Evolutionary conservation across 495 filamentous ascomycete genomes (phyloP).

Genomic region (Parmelia sp.): DNA sequence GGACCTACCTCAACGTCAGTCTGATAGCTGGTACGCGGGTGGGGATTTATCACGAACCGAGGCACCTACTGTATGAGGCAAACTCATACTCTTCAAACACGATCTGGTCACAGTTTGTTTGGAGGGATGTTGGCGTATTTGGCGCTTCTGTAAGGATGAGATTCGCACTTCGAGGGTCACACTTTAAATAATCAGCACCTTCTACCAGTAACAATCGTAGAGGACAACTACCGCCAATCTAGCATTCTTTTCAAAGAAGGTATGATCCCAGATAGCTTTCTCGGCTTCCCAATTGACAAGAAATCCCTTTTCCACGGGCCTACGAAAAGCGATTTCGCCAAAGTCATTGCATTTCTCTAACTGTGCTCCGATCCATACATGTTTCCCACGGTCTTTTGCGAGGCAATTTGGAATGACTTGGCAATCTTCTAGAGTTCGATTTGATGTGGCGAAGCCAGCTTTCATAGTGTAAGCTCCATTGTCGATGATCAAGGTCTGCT

Average conservation of each 20-base stretch:
- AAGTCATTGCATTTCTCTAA: conserved; percentile 79
- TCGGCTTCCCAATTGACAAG: conserved; percentile 95
- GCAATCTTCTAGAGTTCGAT: conserved; percentile 46
- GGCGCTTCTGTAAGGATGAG: conserved; percentile 84
- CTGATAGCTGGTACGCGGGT: neutral
- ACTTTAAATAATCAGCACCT: conserved; percentile 33
- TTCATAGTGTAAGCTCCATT: conserved; percentile 94
- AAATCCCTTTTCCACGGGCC: conserved; percentile 92
- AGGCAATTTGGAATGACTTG: conserved; percentile 80
- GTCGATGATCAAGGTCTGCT: conserved; percentile 78
- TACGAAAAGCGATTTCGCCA: conserved; percentile 78
- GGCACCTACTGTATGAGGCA: conserved; percentile 67
- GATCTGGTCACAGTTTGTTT: conserved; percentile 90
- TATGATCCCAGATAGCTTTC: conserved; percentile 90
- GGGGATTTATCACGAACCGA: conserved; percentile 48
- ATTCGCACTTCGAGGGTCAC: conserved; percentile 73
- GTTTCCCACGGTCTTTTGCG: conserved; percentile 71
- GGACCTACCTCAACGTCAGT: conserved; percentile 46
- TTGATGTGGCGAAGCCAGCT: conserved; percentile 65
- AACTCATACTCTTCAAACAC: conserved; percentile 99
- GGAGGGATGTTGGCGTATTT: conserved; percentile 73
- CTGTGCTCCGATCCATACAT: conserved; percentile 72
- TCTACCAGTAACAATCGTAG: neutral
- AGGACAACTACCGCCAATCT: conserved; percentile 24
- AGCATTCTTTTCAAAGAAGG: conserved; percentile 67